Evolutionary conservation across 2,329 filamentous ascomycete species (phyloP), one percentile per base, ranked within the genome.

Genomic region (Aspergillus intermedius): DNA sequence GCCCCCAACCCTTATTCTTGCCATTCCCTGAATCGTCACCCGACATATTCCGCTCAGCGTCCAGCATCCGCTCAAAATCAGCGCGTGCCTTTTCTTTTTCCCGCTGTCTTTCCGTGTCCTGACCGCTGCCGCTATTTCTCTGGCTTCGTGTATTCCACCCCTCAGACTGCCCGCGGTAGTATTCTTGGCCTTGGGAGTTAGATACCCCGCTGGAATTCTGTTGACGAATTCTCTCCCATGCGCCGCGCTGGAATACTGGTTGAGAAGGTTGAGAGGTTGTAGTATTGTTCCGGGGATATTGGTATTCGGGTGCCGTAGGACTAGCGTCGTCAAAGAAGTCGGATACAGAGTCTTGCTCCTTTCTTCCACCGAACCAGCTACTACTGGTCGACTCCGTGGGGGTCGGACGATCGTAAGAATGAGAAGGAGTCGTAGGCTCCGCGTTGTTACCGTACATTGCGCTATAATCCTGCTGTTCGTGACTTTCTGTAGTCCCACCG

Each of bases 51-150:
- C 70, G 57, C 55, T 74, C 72, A 0, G 61, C 53, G 3, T 75
- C 72, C 15, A 75, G 50, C 61, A 74, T 60, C 9, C 59, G 59
- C 49, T 75, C 68, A 45, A 75, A 75, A 3, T 74, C 68, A 7
- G 63, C 66, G 48, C 71, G 71, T 3, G 71, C 69, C 46, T 67
- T 61, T 37, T 72, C 65, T 43, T 63, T 61, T 22, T 69, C 66
- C 5, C 58, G 55, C 21, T 55, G 56, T 15, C 53, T 51, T 3
- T 58, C 60, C 5, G 49, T 52, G 8, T 60, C 61, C n/a, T 41
- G 17, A 4, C 9, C 40, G 1, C 45, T 22, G 1, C 30, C 12
- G 21, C 25, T 34, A 25, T 39, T 23, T 2, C 17, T 40, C 10
- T 19, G 15, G 10, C 17, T 44, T 7, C 45, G 45, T 13, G 41